phyloP scores from a whole-genome alignment of 2,329 filamentous ascomycete species.

The Hymenoscyphus repandus region DNA sequence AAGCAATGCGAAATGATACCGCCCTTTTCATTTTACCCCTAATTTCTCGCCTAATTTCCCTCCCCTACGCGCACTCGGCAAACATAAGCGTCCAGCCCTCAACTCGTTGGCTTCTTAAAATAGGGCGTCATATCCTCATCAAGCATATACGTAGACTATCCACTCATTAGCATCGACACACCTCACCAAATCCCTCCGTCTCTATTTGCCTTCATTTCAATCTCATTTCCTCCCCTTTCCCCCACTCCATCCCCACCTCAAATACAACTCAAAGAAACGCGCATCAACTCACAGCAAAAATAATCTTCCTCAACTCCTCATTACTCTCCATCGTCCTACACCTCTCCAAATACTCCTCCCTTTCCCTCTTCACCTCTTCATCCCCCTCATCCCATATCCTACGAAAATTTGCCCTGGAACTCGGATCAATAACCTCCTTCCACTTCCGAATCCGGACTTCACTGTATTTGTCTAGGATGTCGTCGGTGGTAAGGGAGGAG shows the following conservation, averaged over 20 bases:
- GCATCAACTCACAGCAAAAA: background rate
- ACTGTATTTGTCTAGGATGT: slow-evolving; percentile 37
- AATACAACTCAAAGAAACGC: background rate
- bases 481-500: slow-evolving; percentile 31
- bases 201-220: too few relatives aligned
- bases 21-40: too few relatives aligned
- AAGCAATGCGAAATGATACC: too few relatives aligned
- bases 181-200: too few relatives aligned
- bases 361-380: slow-evolving; percentile 32
- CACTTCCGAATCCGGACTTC: slow-evolving; percentile 36
- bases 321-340: slow-evolving; percentile 29
- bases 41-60: too few relatives aligned
- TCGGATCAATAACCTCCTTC: slow-evolving; percentile 35
- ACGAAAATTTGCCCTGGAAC: slow-evolving; percentile 37
- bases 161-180: background rate
- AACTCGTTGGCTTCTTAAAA: background rate
- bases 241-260: too few relatives aligned
- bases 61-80: too few relatives aligned
- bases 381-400: slow-evolving; percentile 24
- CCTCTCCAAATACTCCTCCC: slow-evolving; percentile 34
- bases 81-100: background rate
- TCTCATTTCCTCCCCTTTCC: too few relatives aligned
- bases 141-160: slow-evolving; percentile 1
- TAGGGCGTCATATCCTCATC: slow-evolving; percentile 6
- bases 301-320: background rate